Evolutionary conservation across 2,329 filamentous ascomycete genomes (phyloP), one percentile per base, ranked within the genome.

Genomic region (Magnaporthiopsis rhizophila): DNA sequence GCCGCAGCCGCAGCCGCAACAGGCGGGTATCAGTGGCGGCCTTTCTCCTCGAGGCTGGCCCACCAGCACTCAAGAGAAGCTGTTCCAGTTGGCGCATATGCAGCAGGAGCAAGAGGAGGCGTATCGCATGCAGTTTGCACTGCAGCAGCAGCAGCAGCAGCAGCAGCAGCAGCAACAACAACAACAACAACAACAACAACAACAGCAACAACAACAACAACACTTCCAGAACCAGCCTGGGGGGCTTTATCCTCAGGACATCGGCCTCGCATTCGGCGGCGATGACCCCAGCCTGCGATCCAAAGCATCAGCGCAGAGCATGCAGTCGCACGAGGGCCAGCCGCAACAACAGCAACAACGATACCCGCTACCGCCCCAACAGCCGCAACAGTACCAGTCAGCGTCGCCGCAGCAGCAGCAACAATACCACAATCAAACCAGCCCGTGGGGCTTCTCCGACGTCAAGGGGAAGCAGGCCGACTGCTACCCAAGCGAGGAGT

Each of bases 261-360:
- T 81, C 38, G 80, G 80, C 8, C 63, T 82, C 1, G 80, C 80
- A 0, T 68, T 81, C 2, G 79, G 79, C 21, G 77, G 77, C 1
- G 74, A 78, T 15, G 71, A 73, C 36, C 68, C 72, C 3, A 73
- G 72, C 65, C 67, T 74, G 61, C 67, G 67, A 59, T 74, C 72
- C 65, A 73, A 73, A 63, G 59, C 63, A 18, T 74, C 73, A 12
- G 68, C 71, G 34, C 65, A 64, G 26, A 72, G 69, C 58, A 67
- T 76, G 4, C 67, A 65, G n/a, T 69, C 70, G 7, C 38, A 61
- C 18, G 59, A 69, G 4, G 67, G 18, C n/a, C 45, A 34, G 61
- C 28, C 21, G 8, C 50, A 24, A 4, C 50, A 21, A 13, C 50
- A 24, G 18, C 45, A 26, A 28, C 28, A 15, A 34, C 36, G 30